Evolutionary conservation across 768 basidiomycete genomes (phyloP), one percentile per base, ranked within the genome.

Genomic region (Russula sp.): DNA sequence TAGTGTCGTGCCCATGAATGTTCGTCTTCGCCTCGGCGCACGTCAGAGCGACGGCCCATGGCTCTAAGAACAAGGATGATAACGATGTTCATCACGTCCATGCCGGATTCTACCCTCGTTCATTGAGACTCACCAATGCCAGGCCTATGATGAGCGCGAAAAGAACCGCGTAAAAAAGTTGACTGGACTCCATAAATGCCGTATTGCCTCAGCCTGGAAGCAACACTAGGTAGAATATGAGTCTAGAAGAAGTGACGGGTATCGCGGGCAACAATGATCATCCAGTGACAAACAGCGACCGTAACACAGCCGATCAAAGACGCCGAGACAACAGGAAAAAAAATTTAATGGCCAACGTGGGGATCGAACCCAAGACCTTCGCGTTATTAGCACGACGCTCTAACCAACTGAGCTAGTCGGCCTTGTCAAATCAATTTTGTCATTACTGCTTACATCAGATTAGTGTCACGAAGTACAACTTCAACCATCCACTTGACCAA

Each of bases 11-110:
- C 82, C 83, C 87, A 79, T 71, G 64, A 65, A 63, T 64, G 79
- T 71, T 89, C 90, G 85, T 88, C 90, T 69, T 81, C 75, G 80
- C 77, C 77, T 72, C 78, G 79, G 82, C 89, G 88, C 81, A 72
- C 73, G 73, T 74, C 71, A 70, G 28, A 26, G 70, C 72, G 71
- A 76, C 67, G 75, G 80, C 90, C 86, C 85, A 76, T 70, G 72
- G 79, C 87, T 92, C 90, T 79, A 88, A 92, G 90, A 92, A 92
- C 90, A 92, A 92, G 90, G 90, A 92, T 92, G 90, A 90, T 83
- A 74, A 62, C 77, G 79, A 78, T 75, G 69, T 77, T 84, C 87
- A 89, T 90, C 89, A 67, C 72, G 62, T 62, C 56, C 55, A 22
- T 22, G 26, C 4, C 10, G 5, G 55, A 30, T 36, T 44, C 44